phyloP scores from a whole-genome alignment of 257 asterid species.

The Linaria vulgaris region DNA sequence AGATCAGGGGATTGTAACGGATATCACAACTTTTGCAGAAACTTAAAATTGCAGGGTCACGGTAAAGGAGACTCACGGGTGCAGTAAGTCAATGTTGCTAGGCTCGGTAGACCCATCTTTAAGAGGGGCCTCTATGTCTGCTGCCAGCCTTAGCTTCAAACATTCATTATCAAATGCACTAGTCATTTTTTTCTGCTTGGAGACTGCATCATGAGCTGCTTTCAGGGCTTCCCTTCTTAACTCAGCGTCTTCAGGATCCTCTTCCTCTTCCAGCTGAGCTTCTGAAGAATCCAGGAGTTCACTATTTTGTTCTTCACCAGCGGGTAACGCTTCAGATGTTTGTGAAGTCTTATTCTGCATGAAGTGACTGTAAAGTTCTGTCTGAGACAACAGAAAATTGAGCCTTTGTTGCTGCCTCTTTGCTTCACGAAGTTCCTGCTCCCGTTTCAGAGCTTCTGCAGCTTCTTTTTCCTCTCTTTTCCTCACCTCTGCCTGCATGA shows the following conservation, averaged over 20 bases:
- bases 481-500: conserved; percentile 85
- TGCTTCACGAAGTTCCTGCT: conserved; percentile 99
- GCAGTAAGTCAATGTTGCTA: conserved; percentile 81
- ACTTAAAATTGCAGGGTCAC: not conserved
- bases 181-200: conserved; percentile 89
- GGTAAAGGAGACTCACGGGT: conserved; percentile 69
- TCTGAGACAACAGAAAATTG: conserved; percentile 91
- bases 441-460: conserved; percentile 97
- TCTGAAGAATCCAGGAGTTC: conserved; percentile 60
- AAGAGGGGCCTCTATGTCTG: conserved; percentile 57
- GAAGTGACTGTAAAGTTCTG: conserved; percentile 98
- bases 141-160: conserved; percentile 63
- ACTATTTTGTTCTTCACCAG: conserved; percentile 46
- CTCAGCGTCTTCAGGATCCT: conserved; percentile 93
- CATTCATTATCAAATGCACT: conserved; percentile 87
- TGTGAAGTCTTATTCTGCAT: conserved; percentile 91
- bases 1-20: conserved; percentile 2
- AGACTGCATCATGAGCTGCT: conserved; percentile 99
- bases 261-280: conserved; percentile 59
- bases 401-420: conserved; percentile 98
- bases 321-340: conserved; percentile 52
- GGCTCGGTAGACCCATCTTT: conserved; percentile 69
- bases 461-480: conserved; percentile 99
- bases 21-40: too few species aligned
- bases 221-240: conserved; percentile 89